Base-by-base conservation (phyloP, 176 grass and related monocot species). In the Hsuehochloa calcarea region DNA sequence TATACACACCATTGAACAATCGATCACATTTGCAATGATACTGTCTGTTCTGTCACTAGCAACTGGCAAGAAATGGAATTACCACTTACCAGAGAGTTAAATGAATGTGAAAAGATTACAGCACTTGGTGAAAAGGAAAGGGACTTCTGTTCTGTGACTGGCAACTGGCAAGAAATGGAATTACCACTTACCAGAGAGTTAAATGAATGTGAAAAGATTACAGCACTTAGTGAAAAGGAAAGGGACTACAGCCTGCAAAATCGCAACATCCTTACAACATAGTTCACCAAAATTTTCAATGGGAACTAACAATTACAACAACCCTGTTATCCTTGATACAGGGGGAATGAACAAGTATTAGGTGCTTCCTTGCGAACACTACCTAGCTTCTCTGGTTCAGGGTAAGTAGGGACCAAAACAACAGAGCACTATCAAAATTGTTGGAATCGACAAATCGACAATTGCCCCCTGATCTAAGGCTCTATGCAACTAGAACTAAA, bases 251-350 rank as follows among this genome's bases (percentile, higher is more conserved):
- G 35, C 22, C 15, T 6, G 14, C 41, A 47, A 86, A 81, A 45
- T 31, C 70, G 54, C 14, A 83, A 72, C 38, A 79, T 73, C 59
- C 59, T 86, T 74, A 78, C 66, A 64, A 47, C 79, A 74, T 31
- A 65, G 16, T 79, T 62, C n/a, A 61, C 19, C 38, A 61, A 79
- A 35, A 45, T 5, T 62, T 37, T 9, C 68, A 65, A 79, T 38
- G 27, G 27, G 39, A 55, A 45, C 62, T 4, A 77, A 73, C 51
- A 49, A 69, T 84, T 90, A 71, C 54, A 79, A 69, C 13, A 82
- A 38, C 59, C 47, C 74, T 90, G 49, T 80, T 58, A 75, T 75
- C 37, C 61, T 74, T 60, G 60, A 68, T 52, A 68, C 74, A 80
- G 69, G 75, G 75, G 56, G 20, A 79, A 90, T 46, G 61, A 80